Evolutionary conservation across 768 basidiomycete genomes (phyloP).

Genomic region (Agaricus subrufescens): DNA sequence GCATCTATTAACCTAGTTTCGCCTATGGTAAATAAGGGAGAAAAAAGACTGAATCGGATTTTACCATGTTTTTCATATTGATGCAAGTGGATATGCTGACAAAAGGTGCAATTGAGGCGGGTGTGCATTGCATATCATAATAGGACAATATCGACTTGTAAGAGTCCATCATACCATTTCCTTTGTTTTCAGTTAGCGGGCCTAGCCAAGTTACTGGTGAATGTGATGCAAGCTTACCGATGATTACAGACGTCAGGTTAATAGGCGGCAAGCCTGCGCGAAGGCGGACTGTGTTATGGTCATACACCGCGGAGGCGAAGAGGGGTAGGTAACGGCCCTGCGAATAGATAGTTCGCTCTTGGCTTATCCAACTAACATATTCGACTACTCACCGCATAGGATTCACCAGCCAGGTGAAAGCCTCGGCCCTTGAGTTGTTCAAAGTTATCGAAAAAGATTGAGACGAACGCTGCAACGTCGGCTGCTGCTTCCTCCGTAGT

Average conservation of each 20-base stretch:
- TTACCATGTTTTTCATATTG: constrained; percentile 55
- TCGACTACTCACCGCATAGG: constrained; percentile 51
- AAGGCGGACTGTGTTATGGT: constrained; percentile 56
- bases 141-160: constrained; percentile 37
- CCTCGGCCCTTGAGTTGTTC: constrained; percentile 61
- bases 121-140: constrained; percentile 51
- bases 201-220: too few relatives aligned
- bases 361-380: background rate
- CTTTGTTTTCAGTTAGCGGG: constrained; percentile 21
- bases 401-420: constrained; percentile 75
- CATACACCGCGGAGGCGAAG: constrained; percentile 74
- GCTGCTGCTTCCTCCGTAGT: constrained; percentile 80
- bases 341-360: background rate
- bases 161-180: constrained; percentile 61
- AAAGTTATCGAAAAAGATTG: constrained; percentile 80
- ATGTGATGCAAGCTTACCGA: constrained; percentile 42
- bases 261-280: constrained; percentile 51
- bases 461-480: constrained; percentile 70
- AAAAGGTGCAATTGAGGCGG: constrained; percentile 43
- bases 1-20: constrained; percentile 56
- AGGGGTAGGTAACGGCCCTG: constrained; percentile 69
- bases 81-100: constrained; percentile 46
- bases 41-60: too few relatives aligned
- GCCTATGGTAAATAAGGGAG: too few relatives aligned
- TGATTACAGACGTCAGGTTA: constrained; percentile 67